Percentiles rank a stretch among this genome's conserved stretches.
Conservation (phyloP, 2,329 filamentous ascomycete species). For the Monilinia fructigena region DNA sequence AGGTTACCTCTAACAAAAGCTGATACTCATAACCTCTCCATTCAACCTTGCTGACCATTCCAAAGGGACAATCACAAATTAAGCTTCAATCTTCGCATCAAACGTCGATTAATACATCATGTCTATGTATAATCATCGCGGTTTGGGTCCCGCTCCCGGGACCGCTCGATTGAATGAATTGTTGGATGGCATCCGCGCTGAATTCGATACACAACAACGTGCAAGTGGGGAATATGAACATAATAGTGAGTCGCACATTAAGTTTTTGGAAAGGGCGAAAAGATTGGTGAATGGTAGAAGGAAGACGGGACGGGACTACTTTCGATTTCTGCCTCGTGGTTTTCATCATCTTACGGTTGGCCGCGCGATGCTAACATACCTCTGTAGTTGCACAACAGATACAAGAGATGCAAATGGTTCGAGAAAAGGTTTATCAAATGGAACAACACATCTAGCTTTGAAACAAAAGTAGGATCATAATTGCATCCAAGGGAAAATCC, state of each 20-base stretch:
- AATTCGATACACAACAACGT: conserved; percentile 83
- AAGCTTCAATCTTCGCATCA: neutral
- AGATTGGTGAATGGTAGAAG: neutral
- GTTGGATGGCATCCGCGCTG: conserved; percentile 82
- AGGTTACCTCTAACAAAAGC: neutral
- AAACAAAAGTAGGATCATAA: conserved; percentile 75
- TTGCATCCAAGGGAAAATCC: neutral
- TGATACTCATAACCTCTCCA: neutral
- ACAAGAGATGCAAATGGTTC: conserved; percentile 90
- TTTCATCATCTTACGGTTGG: conserved; percentile 1
- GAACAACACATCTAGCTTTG: conserved; percentile 86
- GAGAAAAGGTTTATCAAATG: conserved; percentile 88
- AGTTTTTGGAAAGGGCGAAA: neutral
- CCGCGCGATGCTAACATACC: conserved; percentile 11
- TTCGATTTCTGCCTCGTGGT: neutral
- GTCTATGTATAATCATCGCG: conserved; percentile 90
- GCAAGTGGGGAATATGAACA: conserved; percentile 86
- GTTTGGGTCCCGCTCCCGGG: conserved; percentile 69
- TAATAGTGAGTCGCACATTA: conserved; percentile 68
- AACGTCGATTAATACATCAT: conserved; percentile 41
- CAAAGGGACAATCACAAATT: neutral
- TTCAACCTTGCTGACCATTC: conserved; percentile 5
- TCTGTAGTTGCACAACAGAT: conserved; percentile 79
- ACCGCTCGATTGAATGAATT: conserved; percentile 79
- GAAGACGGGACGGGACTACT: neutral